Base-by-base conservation (phyloP, 345 rosid genomes). In the Camelina laxa region DNA sequence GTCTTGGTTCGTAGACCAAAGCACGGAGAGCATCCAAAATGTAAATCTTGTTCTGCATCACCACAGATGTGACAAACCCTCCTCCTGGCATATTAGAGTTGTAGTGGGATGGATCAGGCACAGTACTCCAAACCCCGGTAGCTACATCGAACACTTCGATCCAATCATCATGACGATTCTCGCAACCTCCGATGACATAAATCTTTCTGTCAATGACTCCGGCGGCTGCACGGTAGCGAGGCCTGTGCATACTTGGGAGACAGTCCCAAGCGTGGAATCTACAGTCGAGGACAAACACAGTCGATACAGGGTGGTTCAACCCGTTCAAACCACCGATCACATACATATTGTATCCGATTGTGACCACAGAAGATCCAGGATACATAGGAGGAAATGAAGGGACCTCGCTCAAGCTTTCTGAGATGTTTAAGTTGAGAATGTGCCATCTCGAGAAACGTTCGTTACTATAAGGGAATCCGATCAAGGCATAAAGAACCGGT, bases 181-280 rank as follows among this genome's bases (percentile, higher is more conserved):
- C 0, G 65, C 74, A 58, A 1, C 66, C 73, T 55, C 73, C 73
- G 27, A 55, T 16, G 4, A 68, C 72, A 7, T 55, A 69, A 7
- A 69, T 69, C 15, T 56, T 42, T 14, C 73, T 19, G 64, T 56
- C 30, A 2, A 56, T 16, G 0, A 69, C 30, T 57, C 54, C 64
- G 2, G 75, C 51, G 9, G 53, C 61, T 22, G 72, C 72, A n/a
- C n/a, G n/a, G 0, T 7, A 6, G 1, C 72, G 72, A 55, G 2
- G 30, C 19, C 49, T 45, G 4, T 6, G 9, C 63, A 41, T 55
- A 12, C 9, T 6, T 9, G 41, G 61, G 63, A 68, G 73, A n/a
- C n/a, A n/a, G n/a, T n/a, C n/a, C n/a, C 4, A 0, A 9, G 21
- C 7, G 36, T 53, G 56, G 2, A 20, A 14, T 9, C 33, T 47